Evolutionary conservation across 345 rosid genomes (phyloP), one percentile per base, ranked within the genome.

Genomic region (Microthlaspi erraticum): DNA sequence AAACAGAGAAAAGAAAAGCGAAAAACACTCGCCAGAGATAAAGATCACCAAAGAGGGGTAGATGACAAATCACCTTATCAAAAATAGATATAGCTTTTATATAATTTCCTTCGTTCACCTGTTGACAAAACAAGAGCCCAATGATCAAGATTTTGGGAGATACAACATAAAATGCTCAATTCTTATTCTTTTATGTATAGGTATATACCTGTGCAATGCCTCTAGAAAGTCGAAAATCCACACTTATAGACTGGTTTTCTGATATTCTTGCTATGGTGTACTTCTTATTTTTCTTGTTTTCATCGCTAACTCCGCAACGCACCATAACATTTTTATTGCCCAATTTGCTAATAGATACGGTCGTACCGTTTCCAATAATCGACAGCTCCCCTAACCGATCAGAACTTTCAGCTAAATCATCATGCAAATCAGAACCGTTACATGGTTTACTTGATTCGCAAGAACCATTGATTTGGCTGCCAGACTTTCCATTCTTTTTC

Each of bases 51-150:
- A 67, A 60, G 55, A 42, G 45, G 56, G 51, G 52, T 56, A 53
- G 37, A 38, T 20, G 56, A 41, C 9, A 32, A 54, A 66, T 75
- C 66, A 94, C 97, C 96, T 89, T 91, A 80, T 91, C 89, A 84
- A 94, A 93, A 71, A 94, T 83, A 34, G 93, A 83, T 75, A 94
- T 83, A 32, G 99, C 97, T 78, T 79, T 75, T 37, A 71, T 81
- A 82, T 94, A 94, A 71, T 81, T 94, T 60, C 99, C 99, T 84
- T 94, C 99, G 68, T 94, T 94, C 76, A 94, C 96, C 97, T 94
- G 87, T 60, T 79, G 69, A 71, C 57, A 23, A 43, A 54, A 64
- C n/a, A 55, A 13, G 51, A 64, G 56, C 61, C 60, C 66, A 63
- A n/a, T 50, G 60, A 70, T 57, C 44, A 63, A 31, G 26, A 63